A percentile compares a stretch with the other conserved stretches of the same genome.
phyloP scores from a whole-genome alignment of 2,329 filamentous ascomycete genomes.

The Venturia oleaginea region DNA sequence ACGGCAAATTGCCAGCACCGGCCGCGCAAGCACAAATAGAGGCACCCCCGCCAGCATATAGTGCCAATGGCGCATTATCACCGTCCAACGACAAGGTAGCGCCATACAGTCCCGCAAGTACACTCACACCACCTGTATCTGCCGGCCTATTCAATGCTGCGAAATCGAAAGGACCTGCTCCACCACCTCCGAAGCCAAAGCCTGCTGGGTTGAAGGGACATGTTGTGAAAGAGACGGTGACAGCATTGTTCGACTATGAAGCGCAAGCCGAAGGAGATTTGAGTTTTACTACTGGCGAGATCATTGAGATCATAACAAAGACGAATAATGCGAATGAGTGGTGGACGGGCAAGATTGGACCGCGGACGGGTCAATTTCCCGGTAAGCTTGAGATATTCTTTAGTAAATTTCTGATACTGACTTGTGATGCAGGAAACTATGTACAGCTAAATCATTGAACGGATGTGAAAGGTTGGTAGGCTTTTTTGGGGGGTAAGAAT shows the following conservation, averaged over 20 bases:
- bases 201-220: constrained; percentile 61
- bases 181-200: constrained; percentile 48
- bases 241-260: constrained; percentile 91
- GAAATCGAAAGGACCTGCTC: constrained; percentile 40
- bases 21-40: constrained; percentile 24
- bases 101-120: constrained; percentile 1
- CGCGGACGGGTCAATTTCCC: constrained; percentile 84
- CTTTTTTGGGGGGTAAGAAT: background rate
- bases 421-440: constrained; percentile 38
- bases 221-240: constrained; percentile 66
- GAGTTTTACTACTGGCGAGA: constrained; percentile 78
- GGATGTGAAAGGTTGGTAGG: background rate
- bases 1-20: constrained; percentile 8
- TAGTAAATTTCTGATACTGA: constrained; percentile 16
- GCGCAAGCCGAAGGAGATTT: constrained; percentile 91
- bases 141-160: constrained; percentile 25
- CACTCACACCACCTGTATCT: background rate
- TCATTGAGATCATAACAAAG: constrained; percentile 76
- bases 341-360: constrained; percentile 80
- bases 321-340: constrained; percentile 94
- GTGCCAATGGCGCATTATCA: background rate
- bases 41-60: constrained; percentile 19
- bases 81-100: constrained; percentile 1
- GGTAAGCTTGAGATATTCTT: constrained; percentile 48
- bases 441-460: constrained; percentile 29